Percentiles rank a stretch among this genome's conserved stretches.
These are phyloP conservation scores for Spinacia oleracea DNA, from an alignment of 179 eudicot genomes.

Conservation along the genomic window DNA sequence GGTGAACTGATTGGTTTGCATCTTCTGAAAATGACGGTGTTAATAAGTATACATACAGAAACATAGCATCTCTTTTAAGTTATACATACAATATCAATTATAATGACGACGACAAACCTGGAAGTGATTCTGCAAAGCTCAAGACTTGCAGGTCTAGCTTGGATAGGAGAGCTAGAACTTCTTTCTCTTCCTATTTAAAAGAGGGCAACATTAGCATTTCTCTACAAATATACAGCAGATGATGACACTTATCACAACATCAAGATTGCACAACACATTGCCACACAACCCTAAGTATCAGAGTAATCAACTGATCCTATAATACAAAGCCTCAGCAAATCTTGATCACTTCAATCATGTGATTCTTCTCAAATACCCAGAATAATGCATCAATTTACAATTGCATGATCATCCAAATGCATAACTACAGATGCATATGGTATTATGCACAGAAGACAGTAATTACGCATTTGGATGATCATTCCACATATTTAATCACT, in stretches of 20 bases:
- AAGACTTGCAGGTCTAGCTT: conserved; percentile 72
- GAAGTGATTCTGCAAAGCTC: conserved; percentile 64
- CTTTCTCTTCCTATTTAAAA: conserved; percentile 70
- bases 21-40: conserved; percentile 47
- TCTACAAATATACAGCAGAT: not conserved
- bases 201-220: conserved; percentile 6
- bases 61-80: not conserved
- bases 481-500: no score
- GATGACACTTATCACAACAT: not conserved
- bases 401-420: not conserved
- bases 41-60: conserved; percentile 8
- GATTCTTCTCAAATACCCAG: not conserved
- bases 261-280: not conserved
- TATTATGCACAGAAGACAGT: no score
- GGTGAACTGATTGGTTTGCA: conserved; percentile 85
- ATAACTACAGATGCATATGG: not conserved
- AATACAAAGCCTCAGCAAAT: not conserved
- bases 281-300: not conserved
- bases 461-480: no score
- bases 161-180: conserved; percentile 88
- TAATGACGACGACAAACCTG: conserved; percentile 44
- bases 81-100: not conserved
- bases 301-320: not conserved
- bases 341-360: not conserved
- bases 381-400: not conserved